Evolutionary conservation across 768 basidiomycete species (phyloP).

Genomic region (Daedaleopsis nitida): DNA sequence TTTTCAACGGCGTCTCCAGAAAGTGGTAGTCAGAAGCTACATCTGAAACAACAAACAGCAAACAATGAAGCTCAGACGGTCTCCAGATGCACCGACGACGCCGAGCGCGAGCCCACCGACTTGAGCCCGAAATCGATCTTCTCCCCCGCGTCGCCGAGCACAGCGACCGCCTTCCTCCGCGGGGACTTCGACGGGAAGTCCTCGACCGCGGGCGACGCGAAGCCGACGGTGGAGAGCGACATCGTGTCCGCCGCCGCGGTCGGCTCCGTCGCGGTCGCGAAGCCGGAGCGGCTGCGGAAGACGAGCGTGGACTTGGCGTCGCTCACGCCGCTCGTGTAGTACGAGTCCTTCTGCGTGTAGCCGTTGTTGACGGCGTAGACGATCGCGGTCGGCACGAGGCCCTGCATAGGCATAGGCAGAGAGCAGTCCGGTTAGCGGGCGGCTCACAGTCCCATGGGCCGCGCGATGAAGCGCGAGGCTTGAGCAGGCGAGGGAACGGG

Average conservation of each 20-base stretch:
- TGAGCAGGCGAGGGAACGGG: neutral
- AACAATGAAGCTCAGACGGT: too few relatives aligned
- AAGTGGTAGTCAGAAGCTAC: too few relatives aligned
- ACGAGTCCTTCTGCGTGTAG: neutral
- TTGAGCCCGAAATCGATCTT: neutral
- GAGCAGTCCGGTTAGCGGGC: neutral
- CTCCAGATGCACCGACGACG: too few relatives aligned
- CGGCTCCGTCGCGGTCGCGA: slow-evolving; percentile 1
- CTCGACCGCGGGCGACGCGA: neutral
- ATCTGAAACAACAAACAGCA: too few relatives aligned
- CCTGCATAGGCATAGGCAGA: neutral
- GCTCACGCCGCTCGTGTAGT: neutral
- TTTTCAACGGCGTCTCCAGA: too few relatives aligned
- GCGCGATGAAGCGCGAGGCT: neutral
- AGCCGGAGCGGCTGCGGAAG: neutral
- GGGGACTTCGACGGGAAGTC: neutral
- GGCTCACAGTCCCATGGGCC: too few relatives aligned
- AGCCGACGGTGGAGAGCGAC: slow-evolving; percentile 1
- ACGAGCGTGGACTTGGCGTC: neutral
- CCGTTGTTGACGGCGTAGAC: slow-evolving; percentile 14
- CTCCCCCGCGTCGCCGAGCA: neutral
- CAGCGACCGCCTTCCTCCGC: too few relatives aligned
- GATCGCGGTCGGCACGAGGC: slow-evolving; percentile 16
- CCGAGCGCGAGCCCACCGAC: too few relatives aligned
- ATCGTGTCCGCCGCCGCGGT: neutral